phyloP scores from a whole-genome alignment of 345 rosid species.

The Camelina laxa region DNA sequence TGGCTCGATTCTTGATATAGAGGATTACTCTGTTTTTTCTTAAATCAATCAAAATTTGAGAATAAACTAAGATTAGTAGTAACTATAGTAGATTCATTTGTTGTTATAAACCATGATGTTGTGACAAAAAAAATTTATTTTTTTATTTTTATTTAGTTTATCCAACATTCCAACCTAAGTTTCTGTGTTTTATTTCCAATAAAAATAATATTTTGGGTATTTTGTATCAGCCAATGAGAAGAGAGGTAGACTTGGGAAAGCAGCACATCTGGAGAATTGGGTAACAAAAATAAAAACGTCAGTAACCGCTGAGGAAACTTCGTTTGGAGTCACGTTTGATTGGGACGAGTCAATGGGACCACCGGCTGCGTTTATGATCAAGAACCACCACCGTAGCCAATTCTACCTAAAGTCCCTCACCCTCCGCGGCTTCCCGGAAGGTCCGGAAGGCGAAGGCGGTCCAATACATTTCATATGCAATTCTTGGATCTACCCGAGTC shows the following conservation, averaged over 20 bases:
- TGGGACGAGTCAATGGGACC: constrained; percentile 72
- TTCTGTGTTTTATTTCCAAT: not conserved
- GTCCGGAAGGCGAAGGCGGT: constrained; percentile 48
- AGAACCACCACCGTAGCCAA: constrained; percentile 72
- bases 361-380: constrained; percentile 74
- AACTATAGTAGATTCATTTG: not conserved
- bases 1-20: not conserved
- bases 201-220: not conserved
- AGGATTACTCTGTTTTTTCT: constrained; percentile 16
- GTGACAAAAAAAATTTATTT: too few relatives aligned
- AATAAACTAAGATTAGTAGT: not conserved
- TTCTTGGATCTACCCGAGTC: constrained; percentile 91
- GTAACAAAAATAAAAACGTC: constrained; percentile 49
- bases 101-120: too few relatives aligned
- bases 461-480: constrained; percentile 75
- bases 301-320: constrained; percentile 58
- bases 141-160: too few relatives aligned
- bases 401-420: constrained; percentile 67
- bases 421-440: constrained; percentile 51
- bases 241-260: constrained; percentile 64
- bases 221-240: constrained; percentile 48
- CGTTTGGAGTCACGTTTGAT: constrained; percentile 57
- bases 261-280: constrained; percentile 74
- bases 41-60: not conserved
- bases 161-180: too few relatives aligned